These are phyloP conservation scores for Echria macrotheca DNA, from an alignment of 495 filamentous ascomycete genomes.

Conservation along the genomic window DNA sequence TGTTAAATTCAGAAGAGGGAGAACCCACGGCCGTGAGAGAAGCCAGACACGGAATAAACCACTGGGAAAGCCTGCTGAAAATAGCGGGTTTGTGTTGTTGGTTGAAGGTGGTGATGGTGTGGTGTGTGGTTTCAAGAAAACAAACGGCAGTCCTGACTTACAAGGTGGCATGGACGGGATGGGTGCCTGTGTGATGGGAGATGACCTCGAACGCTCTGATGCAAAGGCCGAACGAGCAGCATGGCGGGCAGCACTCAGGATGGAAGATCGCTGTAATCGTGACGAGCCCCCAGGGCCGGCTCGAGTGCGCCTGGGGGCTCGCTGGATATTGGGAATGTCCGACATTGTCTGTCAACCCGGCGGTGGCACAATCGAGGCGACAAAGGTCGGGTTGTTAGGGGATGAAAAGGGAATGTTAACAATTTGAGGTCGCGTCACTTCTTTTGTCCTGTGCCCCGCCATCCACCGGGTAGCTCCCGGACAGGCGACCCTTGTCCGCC, in stretches of 20 bases:
- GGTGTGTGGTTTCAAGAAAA: no score
- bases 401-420: no score
- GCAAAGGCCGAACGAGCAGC: constrained; percentile 14
- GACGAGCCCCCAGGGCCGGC: not conserved
- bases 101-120: not conserved
- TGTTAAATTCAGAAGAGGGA: no score
- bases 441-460: no score
- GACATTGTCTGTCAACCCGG: constrained; percentile 10
- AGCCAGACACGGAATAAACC: no score
- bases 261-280: not conserved
- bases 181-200: constrained; percentile 7
- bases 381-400: not conserved
- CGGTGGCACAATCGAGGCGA: not conserved
- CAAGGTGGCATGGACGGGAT: constrained; percentile 14
- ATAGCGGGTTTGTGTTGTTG: no score
- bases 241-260: constrained; percentile 13
- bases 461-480: no score
- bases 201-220: constrained; percentile 3
- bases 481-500: not conserved
- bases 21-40: no score
- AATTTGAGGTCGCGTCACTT: not conserved
- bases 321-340: constrained; percentile 2
- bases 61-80: no score
- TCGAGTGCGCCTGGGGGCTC: constrained; percentile 14
- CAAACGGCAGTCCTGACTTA: constrained; percentile 15